These are phyloP conservation scores for Tuber indicum DNA, from an alignment of 495 filamentous ascomycete species.

Conservation along the genomic window DNA sequence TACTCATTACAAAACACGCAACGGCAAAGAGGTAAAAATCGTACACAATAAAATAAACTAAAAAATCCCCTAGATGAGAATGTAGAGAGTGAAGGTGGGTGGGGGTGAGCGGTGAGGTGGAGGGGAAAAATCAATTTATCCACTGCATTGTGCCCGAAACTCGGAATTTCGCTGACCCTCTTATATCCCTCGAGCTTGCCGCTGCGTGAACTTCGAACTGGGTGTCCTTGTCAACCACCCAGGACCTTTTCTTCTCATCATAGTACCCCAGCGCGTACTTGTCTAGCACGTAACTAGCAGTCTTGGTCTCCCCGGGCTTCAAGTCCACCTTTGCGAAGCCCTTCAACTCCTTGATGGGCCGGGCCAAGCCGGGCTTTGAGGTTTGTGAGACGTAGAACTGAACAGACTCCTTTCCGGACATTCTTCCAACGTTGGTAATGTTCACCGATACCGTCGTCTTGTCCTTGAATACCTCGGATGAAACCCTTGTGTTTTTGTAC, in stretches of 20 bases:
- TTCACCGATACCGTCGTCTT: conserved; percentile 47
- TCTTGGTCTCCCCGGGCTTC: conserved; percentile 56
- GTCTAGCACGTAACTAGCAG: conserved; percentile 54
- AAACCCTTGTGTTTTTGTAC: conserved; percentile 50
- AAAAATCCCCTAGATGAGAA: background rate
- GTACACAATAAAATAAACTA: background rate
- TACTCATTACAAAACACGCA: background rate
- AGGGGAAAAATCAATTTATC: conserved; percentile 31
- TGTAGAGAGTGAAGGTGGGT: background rate
- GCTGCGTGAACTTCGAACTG: conserved; percentile 41
- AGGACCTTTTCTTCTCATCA: conserved; percentile 40
- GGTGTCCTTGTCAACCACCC: conserved; percentile 41
- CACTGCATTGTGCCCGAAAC: conserved; percentile 37
- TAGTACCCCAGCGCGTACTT: conserved; percentile 46
- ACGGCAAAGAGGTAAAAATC: background rate
- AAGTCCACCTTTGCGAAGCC: conserved; percentile 66
- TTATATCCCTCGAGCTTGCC: conserved; percentile 39
- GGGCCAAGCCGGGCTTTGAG: conserved; percentile 47
- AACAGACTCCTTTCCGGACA: conserved; percentile 62
- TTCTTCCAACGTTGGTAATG: conserved; percentile 56
- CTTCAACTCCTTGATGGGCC: conserved; percentile 65
- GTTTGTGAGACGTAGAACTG: conserved; percentile 58
- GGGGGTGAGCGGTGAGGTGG: background rate
- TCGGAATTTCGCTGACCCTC: conserved; percentile 30
- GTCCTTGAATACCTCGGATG: conserved; percentile 46